Base-by-base conservation (phyloP, 1,139 yeast genomes). In the Geotrichum restrictum region DNA sequence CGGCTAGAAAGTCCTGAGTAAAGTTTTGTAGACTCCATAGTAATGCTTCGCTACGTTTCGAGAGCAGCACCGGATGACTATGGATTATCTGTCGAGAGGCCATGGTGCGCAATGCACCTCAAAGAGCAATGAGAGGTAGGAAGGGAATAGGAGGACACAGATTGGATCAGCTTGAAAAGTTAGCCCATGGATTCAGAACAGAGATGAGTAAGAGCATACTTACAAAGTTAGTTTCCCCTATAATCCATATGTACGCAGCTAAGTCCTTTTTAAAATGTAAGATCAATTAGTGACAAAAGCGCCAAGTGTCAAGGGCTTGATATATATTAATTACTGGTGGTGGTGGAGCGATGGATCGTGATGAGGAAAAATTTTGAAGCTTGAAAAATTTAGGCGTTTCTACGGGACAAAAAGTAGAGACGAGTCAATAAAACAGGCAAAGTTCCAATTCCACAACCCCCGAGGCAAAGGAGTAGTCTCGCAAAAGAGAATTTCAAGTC, bases 1-100 rank as follows among this genome's bases (percentile, higher is more conserved):
- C 55, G 24, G 55, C 48, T n/a, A 54, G 33, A 39, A 54, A 51
- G 47, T 54, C 57, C 45, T 43, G 53, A 3, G 55, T 52, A 29
- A 54, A 51, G 34, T 51, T 54, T 18, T 51, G 51, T 32, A 51
- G 11, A 24, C 57, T 36, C 57, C 57, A 54, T 34, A 49, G 31
- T 38, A 51, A 16, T 21, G 45, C 36, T 13, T 51, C 54, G 19
- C 51, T 42, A 39, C 43, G 55, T 22, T 38, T 38, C 14, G 52
- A 43, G 29, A 44, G 31, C 29, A 45, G 33, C 47, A 42, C 51
- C 33, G 51, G 51, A 41, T 48, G 33, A 24, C 51, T 42, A 32
- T 43, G 45, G 32, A 50, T 34, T 14, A 50, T 36, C 39, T 52
- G 55, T 38, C 55, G 41, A 18, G 55, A 44, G 27, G 49, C 51